These are phyloP conservation scores for Biscogniauxia sp. DNA, from an alignment of 2,329 filamentous ascomycete genomes.

Conservation along the genomic window DNA sequence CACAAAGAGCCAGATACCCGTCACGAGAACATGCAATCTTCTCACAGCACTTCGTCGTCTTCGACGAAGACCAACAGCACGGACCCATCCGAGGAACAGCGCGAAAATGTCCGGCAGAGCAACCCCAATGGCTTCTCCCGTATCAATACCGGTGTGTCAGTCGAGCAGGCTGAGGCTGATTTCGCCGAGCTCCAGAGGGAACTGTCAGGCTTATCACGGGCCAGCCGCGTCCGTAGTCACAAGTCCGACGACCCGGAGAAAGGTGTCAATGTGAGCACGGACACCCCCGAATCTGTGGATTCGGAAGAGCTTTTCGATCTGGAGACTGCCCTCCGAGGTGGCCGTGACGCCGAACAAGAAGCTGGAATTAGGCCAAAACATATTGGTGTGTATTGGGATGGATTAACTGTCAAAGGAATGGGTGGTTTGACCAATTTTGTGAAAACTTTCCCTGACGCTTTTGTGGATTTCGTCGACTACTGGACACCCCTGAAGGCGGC, in stretches of 20 bases:
- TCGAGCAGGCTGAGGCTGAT: slow-evolving; percentile 66
- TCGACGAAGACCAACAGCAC: slow-evolving; percentile 22
- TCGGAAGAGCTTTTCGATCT: slow-evolving; percentile 68
- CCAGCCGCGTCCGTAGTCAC: slow-evolving; percentile 42
- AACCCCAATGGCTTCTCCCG: slow-evolving; percentile 49
- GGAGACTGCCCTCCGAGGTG: slow-evolving; percentile 69
- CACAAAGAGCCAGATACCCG: not conserved
- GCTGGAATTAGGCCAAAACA: slow-evolving; percentile 80
- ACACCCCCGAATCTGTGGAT: slow-evolving; percentile 42
- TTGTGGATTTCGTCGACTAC: slow-evolving; percentile 74
- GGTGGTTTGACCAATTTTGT: slow-evolving; percentile 72
- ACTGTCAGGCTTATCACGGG: slow-evolving; percentile 55
- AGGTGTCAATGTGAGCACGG: slow-evolving; percentile 36
- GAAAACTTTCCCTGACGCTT: slow-evolving; percentile 73
- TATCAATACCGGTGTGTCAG: slow-evolving; percentile 53
- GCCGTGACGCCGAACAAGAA: slow-evolving; percentile 66
- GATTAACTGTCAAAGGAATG: slow-evolving; percentile 71
- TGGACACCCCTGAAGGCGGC: slow-evolving; percentile 62
- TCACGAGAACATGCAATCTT: slow-evolving; percentile 7
- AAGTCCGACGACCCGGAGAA: slow-evolving; percentile 57
- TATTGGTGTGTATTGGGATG: slow-evolving; percentile 77
- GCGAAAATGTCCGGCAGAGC: slow-evolving; percentile 40
- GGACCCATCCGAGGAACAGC: slow-evolving; percentile 36
- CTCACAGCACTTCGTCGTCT: slow-evolving; percentile 21
- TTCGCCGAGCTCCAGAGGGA: slow-evolving; percentile 66